phyloP scores from a whole-genome alignment of 352 stramenopile genomes.

The Ochromonadaceae sp. region DNA sequence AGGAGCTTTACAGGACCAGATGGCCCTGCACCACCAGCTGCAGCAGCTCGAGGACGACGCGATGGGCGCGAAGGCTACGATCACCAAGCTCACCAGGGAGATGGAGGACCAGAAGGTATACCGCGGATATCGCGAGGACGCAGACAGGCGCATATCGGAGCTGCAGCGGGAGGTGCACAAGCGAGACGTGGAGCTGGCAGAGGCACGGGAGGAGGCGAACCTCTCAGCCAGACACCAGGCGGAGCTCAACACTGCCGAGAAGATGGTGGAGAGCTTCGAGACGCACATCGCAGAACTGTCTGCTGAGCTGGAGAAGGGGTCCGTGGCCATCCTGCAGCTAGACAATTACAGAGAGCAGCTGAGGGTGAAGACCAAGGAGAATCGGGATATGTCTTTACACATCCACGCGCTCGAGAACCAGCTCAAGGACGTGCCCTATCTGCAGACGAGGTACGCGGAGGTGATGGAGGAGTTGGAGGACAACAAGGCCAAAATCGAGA shows the following conservation, averaged over 20 bases:
- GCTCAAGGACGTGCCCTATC: conserved; percentile 2
- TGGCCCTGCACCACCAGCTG: neutral
- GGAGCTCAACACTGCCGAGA: neutral
- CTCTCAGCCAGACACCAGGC: neutral
- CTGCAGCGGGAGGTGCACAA: neutral
- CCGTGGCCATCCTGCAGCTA: neutral
- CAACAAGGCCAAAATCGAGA: conserved; percentile 1
- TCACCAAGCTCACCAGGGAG: conserved; percentile 6
- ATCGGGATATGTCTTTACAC: neutral
- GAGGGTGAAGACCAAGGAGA: neutral
- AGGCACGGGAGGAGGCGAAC: neutral
- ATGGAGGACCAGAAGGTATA: neutral
- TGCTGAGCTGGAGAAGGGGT: conserved; percentile 4
- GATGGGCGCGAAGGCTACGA: neutral
- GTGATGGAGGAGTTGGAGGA: neutral
- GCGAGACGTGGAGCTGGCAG: neutral
- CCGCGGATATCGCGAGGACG: neutral
- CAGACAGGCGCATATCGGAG: neutral
- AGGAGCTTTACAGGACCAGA: neutral
- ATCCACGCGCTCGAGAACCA: neutral
- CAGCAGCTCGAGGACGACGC: conserved; percentile 1
- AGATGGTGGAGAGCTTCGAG: neutral
- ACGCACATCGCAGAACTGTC: neutral
- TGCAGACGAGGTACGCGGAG: neutral
- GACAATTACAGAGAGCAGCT: conserved; percentile 9